These are phyloP conservation scores for Haberlea rhodopensis DNA, from an alignment of 257 asterid genomes.

Conservation along the genomic window DNA sequence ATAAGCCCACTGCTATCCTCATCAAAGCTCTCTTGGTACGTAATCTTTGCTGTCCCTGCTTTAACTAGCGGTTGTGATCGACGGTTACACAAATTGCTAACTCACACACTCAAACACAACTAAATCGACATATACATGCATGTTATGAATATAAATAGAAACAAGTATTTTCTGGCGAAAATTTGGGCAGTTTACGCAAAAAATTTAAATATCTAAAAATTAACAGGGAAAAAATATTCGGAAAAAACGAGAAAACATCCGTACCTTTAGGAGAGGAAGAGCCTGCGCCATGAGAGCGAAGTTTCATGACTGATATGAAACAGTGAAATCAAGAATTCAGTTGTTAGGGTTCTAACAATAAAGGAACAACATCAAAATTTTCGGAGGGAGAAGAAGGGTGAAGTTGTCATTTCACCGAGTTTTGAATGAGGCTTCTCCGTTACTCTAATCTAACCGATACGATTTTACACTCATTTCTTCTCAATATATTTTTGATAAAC, in stretches of 20 bases:
- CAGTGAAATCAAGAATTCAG: too few relatives aligned
- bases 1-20: slow-evolving; percentile 24
- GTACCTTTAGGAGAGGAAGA: background rate
- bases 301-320: background rate
- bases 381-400: too few relatives aligned
- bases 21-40: slow-evolving; percentile 38
- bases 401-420: too few relatives aligned
- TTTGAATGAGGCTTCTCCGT: too few relatives aligned
- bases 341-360: background rate
- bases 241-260: too few relatives aligned
- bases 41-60: slow-evolving; percentile 36
- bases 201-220: background rate
- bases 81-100: slow-evolving; percentile 6
- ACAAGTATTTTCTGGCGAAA: background rate
- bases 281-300: background rate
- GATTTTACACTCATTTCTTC: too few relatives aligned
- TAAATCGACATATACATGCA: background rate
- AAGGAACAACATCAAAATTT: too few relatives aligned
- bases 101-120: background rate
- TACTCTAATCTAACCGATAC: too few relatives aligned
- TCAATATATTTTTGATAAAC: too few relatives aligned
- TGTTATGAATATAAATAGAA: background rate
- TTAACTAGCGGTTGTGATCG: slow-evolving; percentile 8
- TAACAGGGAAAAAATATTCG: background rate
- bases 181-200: background rate